Percentiles rank a stretch among this genome's conserved stretches.
Evolutionary conservation across 1,139 yeast genomes (phyloP).

Genomic region (Hyphopichia khmerensis): DNA sequence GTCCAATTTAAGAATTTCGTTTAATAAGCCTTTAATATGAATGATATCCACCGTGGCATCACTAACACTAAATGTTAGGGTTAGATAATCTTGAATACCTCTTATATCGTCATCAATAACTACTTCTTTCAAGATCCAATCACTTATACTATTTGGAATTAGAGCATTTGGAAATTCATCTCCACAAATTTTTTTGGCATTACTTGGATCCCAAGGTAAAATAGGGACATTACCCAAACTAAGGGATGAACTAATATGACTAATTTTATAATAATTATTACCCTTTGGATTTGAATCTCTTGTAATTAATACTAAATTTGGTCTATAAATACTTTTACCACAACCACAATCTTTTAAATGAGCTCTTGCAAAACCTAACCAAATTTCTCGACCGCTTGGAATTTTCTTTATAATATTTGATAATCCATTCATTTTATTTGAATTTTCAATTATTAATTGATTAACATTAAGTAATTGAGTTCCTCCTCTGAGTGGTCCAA

Average conservation of each 20-base stretch:
- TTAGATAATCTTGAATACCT: constrained; percentile 25
- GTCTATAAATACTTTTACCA: constrained; percentile 23
- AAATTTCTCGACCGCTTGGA: constrained; percentile 21
- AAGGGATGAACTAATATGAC: constrained; percentile 19
- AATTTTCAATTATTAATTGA: constrained; percentile 7
- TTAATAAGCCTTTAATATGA: constrained; percentile 19
- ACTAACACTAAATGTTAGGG: constrained; percentile 30
- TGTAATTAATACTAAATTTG: constrained; percentile 22
- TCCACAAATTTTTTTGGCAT: constrained; percentile 13
- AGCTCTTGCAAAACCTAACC: constrained; percentile 30
- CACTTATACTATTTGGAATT: constrained; percentile 27
- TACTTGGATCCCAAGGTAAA: constrained; percentile 12
- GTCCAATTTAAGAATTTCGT: constrained; percentile 5
- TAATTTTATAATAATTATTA: constrained; percentile 10
- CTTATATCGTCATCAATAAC: constrained; percentile 8
- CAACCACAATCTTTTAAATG: constrained; percentile 27
- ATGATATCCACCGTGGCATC: constrained; percentile 21
- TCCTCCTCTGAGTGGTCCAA: constrained; percentile 28
- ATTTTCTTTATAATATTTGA: constrained; percentile 5
- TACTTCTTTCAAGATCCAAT: constrained; percentile 16
- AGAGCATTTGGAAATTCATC: constrained; percentile 16
- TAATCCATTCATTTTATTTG: constrained; percentile 3
- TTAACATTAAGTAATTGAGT: constrained; percentile 21
- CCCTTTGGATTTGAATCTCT: constrained; percentile 12
- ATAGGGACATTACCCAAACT: constrained; percentile 15